Evolutionary conservation across 139 green algal species (phyloP).

Genomic region (Ettlia oleoabundans): DNA sequence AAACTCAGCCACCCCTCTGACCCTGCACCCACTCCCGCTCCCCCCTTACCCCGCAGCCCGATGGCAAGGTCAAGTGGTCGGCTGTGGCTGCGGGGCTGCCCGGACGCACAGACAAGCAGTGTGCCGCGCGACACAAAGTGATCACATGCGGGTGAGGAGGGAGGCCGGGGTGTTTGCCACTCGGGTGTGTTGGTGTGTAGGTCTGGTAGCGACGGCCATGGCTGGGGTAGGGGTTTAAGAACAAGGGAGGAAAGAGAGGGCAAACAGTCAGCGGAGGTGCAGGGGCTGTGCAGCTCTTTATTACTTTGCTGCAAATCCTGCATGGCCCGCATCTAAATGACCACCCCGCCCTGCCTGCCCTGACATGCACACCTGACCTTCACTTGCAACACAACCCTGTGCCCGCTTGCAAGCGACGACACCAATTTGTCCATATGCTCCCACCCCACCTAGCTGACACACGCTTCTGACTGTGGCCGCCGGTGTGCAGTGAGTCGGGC

Average conservation of each 20-base stretch:
- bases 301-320: no score
- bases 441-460: background rate
- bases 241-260: background rate
- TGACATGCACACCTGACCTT: no score
- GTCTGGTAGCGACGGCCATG: background rate
- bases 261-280: background rate
- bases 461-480: background rate
- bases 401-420: background rate
- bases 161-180: background rate
- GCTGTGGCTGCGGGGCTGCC: slow-evolving; percentile 31
- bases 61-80: slow-evolving; percentile 42
- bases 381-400: no score
- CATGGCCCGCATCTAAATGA: no score
- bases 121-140: background rate
- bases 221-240: background rate
- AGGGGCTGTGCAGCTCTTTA: no score
- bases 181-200: background rate
- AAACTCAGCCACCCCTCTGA: background rate
- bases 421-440: background rate
- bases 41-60: background rate
- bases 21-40: background rate
- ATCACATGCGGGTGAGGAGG: background rate
- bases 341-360: no score
- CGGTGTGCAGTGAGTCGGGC: background rate
- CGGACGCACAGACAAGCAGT: slow-evolving; percentile 47